These are phyloP conservation scores for Pichia sp. DNA, from an alignment of 1,139 yeast species.

Conservation along the genomic window DNA sequence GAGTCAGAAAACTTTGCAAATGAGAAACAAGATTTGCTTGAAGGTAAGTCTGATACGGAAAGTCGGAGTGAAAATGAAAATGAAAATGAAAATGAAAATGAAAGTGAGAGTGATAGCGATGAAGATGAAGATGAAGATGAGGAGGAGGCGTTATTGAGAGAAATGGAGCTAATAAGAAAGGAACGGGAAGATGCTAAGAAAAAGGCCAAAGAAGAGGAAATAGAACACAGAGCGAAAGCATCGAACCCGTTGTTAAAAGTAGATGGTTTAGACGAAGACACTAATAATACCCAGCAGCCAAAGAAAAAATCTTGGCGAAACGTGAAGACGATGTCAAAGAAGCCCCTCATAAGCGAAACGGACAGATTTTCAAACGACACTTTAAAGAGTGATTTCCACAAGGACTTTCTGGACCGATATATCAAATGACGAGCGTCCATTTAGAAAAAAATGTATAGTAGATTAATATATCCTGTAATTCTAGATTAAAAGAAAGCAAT, in stretches of 20 bases:
- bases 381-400: constrained; percentile 65
- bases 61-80: neutral
- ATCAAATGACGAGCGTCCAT: constrained; percentile 37
- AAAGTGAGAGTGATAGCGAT: constrained; percentile 22
- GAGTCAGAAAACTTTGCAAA: too few relatives aligned
- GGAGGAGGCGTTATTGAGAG: constrained; percentile 37
- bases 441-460: neutral
- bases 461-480: neutral
- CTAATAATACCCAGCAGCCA: constrained; percentile 20
- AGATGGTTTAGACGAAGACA: constrained; percentile 14
- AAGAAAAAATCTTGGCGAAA: constrained; percentile 43
- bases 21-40: too few relatives aligned
- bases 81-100: constrained; percentile 20
- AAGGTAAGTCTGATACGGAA: too few relatives aligned
- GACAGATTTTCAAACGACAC: constrained; percentile 59
- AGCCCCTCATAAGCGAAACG: constrained; percentile 4
- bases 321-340: constrained; percentile 8
- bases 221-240: constrained; percentile 27
- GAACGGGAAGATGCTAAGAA: constrained; percentile 26
- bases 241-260: constrained; percentile 43
- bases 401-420: constrained; percentile 64
- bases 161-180: constrained; percentile 40
- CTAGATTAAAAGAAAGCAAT: too few relatives aligned
- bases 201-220: constrained; percentile 27
- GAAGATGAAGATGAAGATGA: constrained; percentile 24